Base-by-base conservation (phyloP, 176 grass and related monocot genomes). In the Paspalum notatum region DNA sequence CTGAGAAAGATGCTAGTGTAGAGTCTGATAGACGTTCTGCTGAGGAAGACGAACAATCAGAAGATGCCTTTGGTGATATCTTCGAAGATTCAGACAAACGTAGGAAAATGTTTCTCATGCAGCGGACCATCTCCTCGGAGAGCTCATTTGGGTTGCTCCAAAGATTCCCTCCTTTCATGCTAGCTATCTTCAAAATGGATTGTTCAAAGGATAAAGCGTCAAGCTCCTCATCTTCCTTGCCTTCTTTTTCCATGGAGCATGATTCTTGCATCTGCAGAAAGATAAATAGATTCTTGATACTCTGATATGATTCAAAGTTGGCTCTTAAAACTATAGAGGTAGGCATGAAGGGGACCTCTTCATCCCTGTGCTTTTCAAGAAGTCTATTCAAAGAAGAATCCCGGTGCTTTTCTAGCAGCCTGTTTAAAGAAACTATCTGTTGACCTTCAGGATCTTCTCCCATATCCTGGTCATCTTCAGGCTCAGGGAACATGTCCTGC, bases 81-180 rank as follows among this genome's bases (percentile, higher is more conserved):
- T 91, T 94, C 40, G 89, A 90, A 65, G 96, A 95, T 88, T 99
- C 92, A 76, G 96, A 99, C 26, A 99, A 74, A 79, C 84, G 88
- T 5, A 99, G 88, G 69, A 93, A 99, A 71, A 99, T 99, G 75
- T 95, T 95, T 86, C 90, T 99, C 96, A 99, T 99, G 90, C 96
- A 99, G 62, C 90, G 86, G 43, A 99, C 92, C 96, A 99, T 99
- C 82, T 99, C 92, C 86, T 95, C 88, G 12, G 96, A 99, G 44
- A 99, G 92, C 75, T 90, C 90, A 85, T 99, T 99, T 85, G 92
- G 86, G 46, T 86, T 76, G 42, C 77, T 58, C 96, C 90, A 99
- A 47, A 93, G 81, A 60, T 93, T 91, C 59, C 39, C 88, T 73
- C 27, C 84, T 76, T 92, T 89, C 71, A 89, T 78, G 67, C 81